A percentile compares a stretch with the other conserved stretches of the same genome.
These are phyloP conservation scores for Purshia tridentata DNA, from an alignment of 306 rosid genomes.

Conservation along the genomic window DNA sequence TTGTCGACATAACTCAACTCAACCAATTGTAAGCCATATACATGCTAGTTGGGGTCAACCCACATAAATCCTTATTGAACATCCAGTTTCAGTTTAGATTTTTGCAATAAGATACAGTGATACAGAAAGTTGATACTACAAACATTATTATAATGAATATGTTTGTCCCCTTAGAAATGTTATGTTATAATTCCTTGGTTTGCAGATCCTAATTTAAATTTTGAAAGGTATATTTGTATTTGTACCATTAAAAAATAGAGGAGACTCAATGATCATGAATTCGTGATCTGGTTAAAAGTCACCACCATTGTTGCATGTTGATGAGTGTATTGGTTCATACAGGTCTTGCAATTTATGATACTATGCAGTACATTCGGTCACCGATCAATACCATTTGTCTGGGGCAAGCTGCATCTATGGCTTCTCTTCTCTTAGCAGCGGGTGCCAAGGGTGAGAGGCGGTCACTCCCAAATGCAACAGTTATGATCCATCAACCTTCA, in stretches of 20 bases:
- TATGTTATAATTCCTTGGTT: neutral
- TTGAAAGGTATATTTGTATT: neutral
- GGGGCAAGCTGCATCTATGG: conserved; percentile 99
- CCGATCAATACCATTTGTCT: conserved; percentile 82
- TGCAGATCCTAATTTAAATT: neutral
- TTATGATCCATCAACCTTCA: conserved; percentile 97
- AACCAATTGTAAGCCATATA: neutral
- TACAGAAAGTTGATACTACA: neutral
- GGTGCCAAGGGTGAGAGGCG: conserved; percentile 95
- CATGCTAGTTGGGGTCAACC: neutral
- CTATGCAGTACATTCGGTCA: conserved; percentile 93
- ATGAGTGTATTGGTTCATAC: conserved; percentile 15
- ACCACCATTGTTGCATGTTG: conserved; percentile 4
- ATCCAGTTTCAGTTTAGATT: neutral
- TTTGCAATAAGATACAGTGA: neutral
- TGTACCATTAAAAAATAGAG: neutral
- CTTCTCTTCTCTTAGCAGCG: conserved; percentile 86
- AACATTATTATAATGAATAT: neutral
- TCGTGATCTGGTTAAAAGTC: neutral
- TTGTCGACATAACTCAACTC: neutral
- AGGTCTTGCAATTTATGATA: conserved; percentile 98
- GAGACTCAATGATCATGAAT: neutral
- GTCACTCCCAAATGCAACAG: conserved; percentile 80
- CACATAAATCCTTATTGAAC: neutral
- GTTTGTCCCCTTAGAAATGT: neutral